phyloP scores from a whole-genome alignment of 805 yeast species.

The Clavispora fructus region DNA sequence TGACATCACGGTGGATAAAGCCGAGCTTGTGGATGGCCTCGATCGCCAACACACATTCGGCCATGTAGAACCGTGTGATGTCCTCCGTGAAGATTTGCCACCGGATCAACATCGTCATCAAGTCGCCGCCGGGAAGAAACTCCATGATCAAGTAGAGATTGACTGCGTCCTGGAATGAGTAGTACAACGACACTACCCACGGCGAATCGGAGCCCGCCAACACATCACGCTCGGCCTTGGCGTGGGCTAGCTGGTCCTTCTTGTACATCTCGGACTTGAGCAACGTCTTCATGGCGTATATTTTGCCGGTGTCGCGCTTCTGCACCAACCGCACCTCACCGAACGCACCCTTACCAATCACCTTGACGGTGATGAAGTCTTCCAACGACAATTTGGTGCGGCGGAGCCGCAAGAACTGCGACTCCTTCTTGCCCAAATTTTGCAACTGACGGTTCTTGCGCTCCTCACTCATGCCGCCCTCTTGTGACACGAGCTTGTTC shows the following conservation, averaged over 20 bases:
- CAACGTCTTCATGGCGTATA: conserved; percentile 90
- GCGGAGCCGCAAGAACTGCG: conserved; percentile 77
- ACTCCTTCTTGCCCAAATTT: conserved; percentile 81
- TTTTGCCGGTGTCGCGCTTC: conserved; percentile 85
- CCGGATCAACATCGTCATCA: conserved; percentile 93
- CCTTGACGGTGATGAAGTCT: conserved; percentile 85
- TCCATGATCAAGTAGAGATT: conserved; percentile 78
- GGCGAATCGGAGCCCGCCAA: conserved; percentile 86
- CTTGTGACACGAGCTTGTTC: conserved; percentile 58
- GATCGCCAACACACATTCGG: conserved; percentile 91
- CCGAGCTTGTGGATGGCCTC: conserved; percentile 92
- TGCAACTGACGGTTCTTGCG: conserved; percentile 77
- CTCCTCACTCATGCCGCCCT: conserved; percentile 67
- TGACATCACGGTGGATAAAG: conserved; percentile 94
- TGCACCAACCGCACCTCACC: conserved; percentile 96
- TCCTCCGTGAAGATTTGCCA: conserved; percentile 94
- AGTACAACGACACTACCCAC: conserved; percentile 80
- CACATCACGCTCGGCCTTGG: conserved; percentile 93
- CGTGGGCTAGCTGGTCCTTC: conserved; percentile 91
- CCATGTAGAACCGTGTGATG: conserved; percentile 88
- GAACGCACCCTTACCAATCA: conserved; percentile 93
- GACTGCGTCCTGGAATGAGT: conserved; percentile 75
- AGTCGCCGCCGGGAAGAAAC: conserved; percentile 71
- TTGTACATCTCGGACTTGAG: conserved; percentile 90
- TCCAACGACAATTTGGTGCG: conserved; percentile 78